Evolutionary conservation across 208 protist species (phyloP).

Genomic region (Wallacemonas sp.): DNA sequence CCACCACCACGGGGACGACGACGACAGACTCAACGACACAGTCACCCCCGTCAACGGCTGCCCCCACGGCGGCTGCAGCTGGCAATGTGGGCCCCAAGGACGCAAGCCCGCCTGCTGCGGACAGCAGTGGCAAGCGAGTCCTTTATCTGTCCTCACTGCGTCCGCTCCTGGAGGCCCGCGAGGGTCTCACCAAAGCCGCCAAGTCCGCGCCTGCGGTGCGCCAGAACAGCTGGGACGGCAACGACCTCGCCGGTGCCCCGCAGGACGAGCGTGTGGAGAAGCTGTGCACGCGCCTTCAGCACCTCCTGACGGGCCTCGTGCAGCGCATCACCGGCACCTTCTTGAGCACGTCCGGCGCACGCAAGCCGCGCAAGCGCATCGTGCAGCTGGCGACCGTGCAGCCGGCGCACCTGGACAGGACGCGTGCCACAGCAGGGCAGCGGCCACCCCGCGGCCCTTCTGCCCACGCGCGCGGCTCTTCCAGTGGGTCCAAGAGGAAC

Average conservation of each 20-base stretch:
- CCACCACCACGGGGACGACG: neutral
- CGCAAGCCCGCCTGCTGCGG: neutral
- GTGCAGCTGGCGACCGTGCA: constrained; percentile 5
- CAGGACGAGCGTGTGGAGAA: constrained; percentile 44
- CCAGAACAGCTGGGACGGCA: constrained; percentile 49
- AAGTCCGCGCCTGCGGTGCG: constrained; percentile 42
- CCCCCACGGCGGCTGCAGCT: neutral
- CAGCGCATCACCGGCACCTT: constrained; percentile 68
- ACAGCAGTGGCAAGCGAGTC: neutral
- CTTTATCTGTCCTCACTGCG: constrained; percentile 44
- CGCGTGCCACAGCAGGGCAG: too few relatives aligned
- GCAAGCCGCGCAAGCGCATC: constrained; percentile 14
- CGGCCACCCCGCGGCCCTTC: neutral
- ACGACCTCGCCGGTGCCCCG: constrained; percentile 54
- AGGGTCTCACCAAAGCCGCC: constrained; percentile 27
- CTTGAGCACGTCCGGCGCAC: constrained; percentile 39
- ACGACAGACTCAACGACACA: neutral
- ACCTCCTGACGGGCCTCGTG: constrained; percentile 40
- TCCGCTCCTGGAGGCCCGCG: constrained; percentile 51
- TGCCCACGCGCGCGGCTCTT: neutral
- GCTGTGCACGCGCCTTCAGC: constrained; percentile 41
- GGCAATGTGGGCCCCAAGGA: too few relatives aligned
- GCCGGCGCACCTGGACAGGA: neutral
- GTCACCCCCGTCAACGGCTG: constrained; percentile 4
- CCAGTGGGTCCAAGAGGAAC: neutral